Conservation (phyloP, 2,329 filamentous ascomycete species). For the Diaporthe vaccinii region DNA sequence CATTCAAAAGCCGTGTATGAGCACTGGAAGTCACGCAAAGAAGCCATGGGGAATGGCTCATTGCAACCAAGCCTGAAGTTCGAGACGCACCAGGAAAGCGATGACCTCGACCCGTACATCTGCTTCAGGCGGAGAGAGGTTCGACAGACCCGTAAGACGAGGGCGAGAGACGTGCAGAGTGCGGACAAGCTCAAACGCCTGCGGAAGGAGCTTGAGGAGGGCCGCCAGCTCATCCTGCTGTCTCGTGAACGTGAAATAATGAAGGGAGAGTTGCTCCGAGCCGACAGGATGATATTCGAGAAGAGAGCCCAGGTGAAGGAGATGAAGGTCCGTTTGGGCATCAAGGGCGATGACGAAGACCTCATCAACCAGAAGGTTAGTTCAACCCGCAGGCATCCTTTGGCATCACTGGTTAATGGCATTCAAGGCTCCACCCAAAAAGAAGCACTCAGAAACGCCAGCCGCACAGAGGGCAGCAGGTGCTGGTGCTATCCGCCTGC, state of each 20-base stretch:
- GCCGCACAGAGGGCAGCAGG: constrained; percentile 54
- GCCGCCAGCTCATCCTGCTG: constrained; percentile 82
- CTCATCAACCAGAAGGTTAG: constrained; percentile 93
- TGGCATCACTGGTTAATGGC: constrained; percentile 1
- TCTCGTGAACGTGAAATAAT: constrained; percentile 84
- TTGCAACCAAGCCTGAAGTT: constrained; percentile 89
- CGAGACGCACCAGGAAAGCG: constrained; percentile 92
- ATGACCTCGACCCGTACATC: constrained; percentile 97
- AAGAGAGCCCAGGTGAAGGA: constrained; percentile 87
- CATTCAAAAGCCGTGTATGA: constrained; percentile 86
- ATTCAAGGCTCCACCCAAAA: constrained; percentile 38
- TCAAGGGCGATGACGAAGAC: constrained; percentile 94
- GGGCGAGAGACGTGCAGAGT: constrained; percentile 92
- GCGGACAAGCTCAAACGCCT: constrained; percentile 95
- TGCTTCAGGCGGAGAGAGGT: constrained; percentile 97
- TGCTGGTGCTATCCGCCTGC: constrained; percentile 56
- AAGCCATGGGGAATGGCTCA: constrained; percentile 75
- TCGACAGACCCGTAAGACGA: constrained; percentile 93
- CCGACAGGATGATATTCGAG: constrained; percentile 85
- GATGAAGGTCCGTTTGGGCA: constrained; percentile 87
- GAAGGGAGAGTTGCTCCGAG: constrained; percentile 81
- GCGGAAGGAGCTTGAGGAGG: constrained; percentile 90
- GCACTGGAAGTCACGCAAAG: constrained; percentile 85
- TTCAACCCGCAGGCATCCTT: constrained; percentile 26
- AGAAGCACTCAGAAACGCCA: constrained; percentile 64